Base-by-base conservation (phyloP, 768 basidiomycete species). In the Baorangia bicolor region DNA sequence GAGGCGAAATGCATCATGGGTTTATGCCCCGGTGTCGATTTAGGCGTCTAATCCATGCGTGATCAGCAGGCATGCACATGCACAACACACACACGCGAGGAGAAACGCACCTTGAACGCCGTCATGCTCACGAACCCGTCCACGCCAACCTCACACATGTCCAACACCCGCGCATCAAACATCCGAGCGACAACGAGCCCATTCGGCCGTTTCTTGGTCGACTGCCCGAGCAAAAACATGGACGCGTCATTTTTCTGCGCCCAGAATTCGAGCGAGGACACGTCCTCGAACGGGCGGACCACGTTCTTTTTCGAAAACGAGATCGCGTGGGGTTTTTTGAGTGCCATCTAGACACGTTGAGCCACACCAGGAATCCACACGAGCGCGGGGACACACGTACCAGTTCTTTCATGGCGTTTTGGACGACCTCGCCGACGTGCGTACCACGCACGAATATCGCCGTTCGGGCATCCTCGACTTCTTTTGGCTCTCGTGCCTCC, bases 1-100 rank as follows among this genome's bases (percentile, higher is more conserved):
- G 94, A 95, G 14, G 94, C 92, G 68, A 99, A 99, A 68, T 96
- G 93, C 80, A 99, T 86, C 61, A 98, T 74, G 43, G 97, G 96
- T 64, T 91, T 88, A 64, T 93, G 85, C 11, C 94, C 96, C 23
- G 89, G 85, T 5, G 93, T 88, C 14, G 89, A 86, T 82, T 96
- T 98, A 23, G 85, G 79, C 39, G 90, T 88, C 97, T 39, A 7
- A 7, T 35, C 21, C 13, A 30, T 1, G 42, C 40, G 37, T 58
- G 57, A 47, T 34, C n/a, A 27, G 33, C 33, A 16, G 8, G n/a
- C n/a, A n/a, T n/a, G n/a, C n/a, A n/a, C n/a, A n/a, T n/a, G n/a
- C n/a, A n/a, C n/a, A n/a, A n/a, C n/a, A n/a, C n/a, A n/a, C n/a
- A n/a, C n/a, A n/a, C n/a, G n/a, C n/a, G n/a, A n/a, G n/a, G n/a